Conservation (phyloP, 2,329 filamentous ascomycete genomes). For the Alternaria novae-zelandiae region DNA sequence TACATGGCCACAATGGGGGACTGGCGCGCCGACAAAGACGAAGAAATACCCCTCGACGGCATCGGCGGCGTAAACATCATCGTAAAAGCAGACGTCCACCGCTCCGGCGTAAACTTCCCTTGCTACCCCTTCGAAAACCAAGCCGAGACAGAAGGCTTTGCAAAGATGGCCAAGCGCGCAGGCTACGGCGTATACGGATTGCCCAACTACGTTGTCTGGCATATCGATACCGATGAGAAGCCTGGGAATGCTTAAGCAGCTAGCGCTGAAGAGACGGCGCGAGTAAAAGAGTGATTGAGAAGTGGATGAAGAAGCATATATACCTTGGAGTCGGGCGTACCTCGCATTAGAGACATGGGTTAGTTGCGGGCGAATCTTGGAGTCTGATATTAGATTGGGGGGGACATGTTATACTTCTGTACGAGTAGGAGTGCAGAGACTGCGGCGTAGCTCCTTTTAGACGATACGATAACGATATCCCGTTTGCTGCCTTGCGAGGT, state of each 20-base stretch:
- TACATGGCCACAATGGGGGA: constrained; percentile 93
- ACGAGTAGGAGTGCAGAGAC: neutral
- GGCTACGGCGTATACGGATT: constrained; percentile 91
- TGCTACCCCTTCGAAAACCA: constrained; percentile 98
- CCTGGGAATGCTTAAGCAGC: constrained; percentile 72
- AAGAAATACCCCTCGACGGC: constrained; percentile 90
- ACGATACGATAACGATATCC: constrained; percentile 1
- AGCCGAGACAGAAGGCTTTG: constrained; percentile 97
- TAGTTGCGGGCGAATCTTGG: neutral
- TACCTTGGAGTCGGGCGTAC: constrained; percentile 15
- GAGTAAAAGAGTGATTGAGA: neutral
- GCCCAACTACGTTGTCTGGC: constrained; percentile 98
- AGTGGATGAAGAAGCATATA: neutral
- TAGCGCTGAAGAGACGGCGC: neutral
- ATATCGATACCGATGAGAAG: constrained; percentile 96
- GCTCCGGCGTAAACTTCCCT: constrained; percentile 97
- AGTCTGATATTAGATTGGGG: neutral
- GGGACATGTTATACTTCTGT: neutral
- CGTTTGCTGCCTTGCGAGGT: neutral
- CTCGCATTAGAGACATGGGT: neutral
- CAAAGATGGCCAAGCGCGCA: constrained; percentile 96
- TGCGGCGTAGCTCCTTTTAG: neutral
- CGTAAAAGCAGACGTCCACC: constrained; percentile 96
- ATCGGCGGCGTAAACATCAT: constrained; percentile 97
- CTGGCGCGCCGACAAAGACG: constrained; percentile 89